Percentiles rank a stretch among this genome's conserved stretches.
phyloP scores from a whole-genome alignment of 345 rosid genomes.

The Brassica nigra region DNA sequence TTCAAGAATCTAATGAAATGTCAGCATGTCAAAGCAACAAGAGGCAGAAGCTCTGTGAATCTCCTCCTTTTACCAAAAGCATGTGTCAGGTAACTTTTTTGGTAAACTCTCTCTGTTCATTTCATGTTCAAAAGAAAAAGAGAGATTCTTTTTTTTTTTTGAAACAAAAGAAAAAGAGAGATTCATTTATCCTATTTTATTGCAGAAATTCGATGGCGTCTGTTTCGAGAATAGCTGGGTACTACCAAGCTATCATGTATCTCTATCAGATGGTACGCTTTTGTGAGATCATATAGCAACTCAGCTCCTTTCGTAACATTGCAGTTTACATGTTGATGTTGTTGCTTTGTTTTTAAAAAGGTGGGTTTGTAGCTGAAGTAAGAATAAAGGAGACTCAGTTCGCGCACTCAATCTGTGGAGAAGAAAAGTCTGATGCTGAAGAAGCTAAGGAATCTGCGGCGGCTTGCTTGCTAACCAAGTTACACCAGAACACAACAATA shows the following conservation, averaged over 20 bases:
- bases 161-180: no score
- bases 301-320: background rate
- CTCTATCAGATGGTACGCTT: constrained; percentile 56
- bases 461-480: constrained; percentile 38
- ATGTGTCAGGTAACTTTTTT: constrained; percentile 57
- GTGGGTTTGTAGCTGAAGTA: constrained; percentile 59
- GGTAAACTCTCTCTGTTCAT: background rate
- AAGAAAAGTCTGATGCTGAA: constrained; percentile 33
- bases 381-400: constrained; percentile 44
- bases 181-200: background rate
- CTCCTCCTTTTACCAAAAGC: constrained; percentile 32
- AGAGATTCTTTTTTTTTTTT: no score
- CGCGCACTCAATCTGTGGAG: constrained; percentile 42
- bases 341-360: constrained; percentile 34
- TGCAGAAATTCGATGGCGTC: constrained; percentile 43
- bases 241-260: constrained; percentile 57
- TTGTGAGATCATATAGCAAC: constrained; percentile 10
- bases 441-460: constrained; percentile 77
- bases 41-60: constrained; percentile 40
- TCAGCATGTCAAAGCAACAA: constrained; percentile 30
- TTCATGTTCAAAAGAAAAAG: background rate
- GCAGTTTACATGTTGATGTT: background rate
- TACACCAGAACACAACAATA: constrained; percentile 13
- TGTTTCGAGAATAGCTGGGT: constrained; percentile 61
- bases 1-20: constrained; percentile 37